Base-by-base conservation (phyloP, 495 filamentous ascomycete species). In the Neurospora discreta region DNA sequence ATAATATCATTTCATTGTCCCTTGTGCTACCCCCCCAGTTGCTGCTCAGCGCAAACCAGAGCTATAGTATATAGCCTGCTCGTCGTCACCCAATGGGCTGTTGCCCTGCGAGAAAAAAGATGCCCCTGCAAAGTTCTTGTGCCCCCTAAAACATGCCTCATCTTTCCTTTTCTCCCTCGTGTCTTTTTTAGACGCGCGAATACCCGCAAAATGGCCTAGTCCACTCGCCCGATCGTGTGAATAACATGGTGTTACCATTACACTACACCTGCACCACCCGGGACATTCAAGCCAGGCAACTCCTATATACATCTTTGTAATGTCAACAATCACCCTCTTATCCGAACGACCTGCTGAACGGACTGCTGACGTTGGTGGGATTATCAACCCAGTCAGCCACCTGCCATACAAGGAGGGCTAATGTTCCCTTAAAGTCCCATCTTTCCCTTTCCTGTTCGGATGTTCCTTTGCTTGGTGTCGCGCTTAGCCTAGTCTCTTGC, bases 1-100 rank as follows among this genome's bases (percentile, higher is more conserved):
- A 73, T 72, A 75, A 73, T 71, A 76, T 75, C 75, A 71, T 73
- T 70, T 70, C 78, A 73, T 75, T 76, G 68, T 39, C 74, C 69
- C 16, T 70, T 76, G 75, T 78, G 33, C 70, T 16, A 78, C 78
- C 76, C 70, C 78, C 76, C 70, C 75, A 71, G 39, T 67, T 74
- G 20, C 44, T 72, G 74, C 69, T 46, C 74, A 77, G 72, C 74
- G 70, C 72, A 76, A 74, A 75, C 42, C 77, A 71, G 60, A 71
- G 68, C 30, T 13, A 70, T n/a, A n/a, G n/a, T n/a, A n/a, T 72
- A 73, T 76, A 75, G 73, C 76, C 78, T 76, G 70, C 75, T 74
- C 20, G 46, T 67, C 69, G 68, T 70, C 43, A 69, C 52, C 77
- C 77, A 76, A 77, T 78, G 67, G 58, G 39, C 23, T 70, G 26